phyloP scores from a whole-genome alignment of 1,284 basidiomycete genomes.

The Pseudozyma sp. region DNA sequence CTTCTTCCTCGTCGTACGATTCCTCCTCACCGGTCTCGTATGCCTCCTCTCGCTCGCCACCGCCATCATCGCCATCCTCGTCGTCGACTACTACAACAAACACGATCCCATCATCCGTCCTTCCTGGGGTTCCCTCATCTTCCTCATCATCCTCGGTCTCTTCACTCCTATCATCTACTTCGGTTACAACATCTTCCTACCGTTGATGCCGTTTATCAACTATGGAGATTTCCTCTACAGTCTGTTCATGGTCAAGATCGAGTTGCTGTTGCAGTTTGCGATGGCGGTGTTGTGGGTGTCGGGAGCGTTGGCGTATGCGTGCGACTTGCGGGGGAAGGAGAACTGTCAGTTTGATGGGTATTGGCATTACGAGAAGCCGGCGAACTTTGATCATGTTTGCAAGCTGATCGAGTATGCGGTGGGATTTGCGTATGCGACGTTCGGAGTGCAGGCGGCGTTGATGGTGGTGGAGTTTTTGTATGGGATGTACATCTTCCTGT shows the following conservation, averaged over 20 bases:
- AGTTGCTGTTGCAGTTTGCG: slow-evolving; percentile 67
- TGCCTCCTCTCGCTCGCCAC: slow-evolving; percentile 62
- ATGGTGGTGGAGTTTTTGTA: slow-evolving; percentile 60
- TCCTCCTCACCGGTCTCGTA: slow-evolving; percentile 63
- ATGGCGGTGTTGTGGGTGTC: slow-evolving; percentile 69
- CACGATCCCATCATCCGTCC: slow-evolving; percentile 68
- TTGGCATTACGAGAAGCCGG: slow-evolving; percentile 69
- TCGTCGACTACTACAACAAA: slow-evolving; percentile 68
- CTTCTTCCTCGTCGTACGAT: slow-evolving; percentile 60
- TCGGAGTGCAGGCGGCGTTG: slow-evolving; percentile 66
- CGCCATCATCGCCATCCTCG: slow-evolving; percentile 63
- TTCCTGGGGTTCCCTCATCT: slow-evolving; percentile 69
- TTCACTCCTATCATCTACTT: slow-evolving; percentile 68
- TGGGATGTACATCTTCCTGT: slow-evolving; percentile 67
- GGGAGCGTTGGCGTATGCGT: slow-evolving; percentile 67
- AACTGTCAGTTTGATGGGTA: slow-evolving; percentile 69
- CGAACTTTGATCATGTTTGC: slow-evolving; percentile 68
- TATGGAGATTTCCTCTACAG: slow-evolving; percentile 66
- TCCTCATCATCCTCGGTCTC: slow-evolving; percentile 68
- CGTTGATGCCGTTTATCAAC: slow-evolving; percentile 66
- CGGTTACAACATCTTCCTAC: slow-evolving; percentile 68
- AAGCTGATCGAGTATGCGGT: slow-evolving; percentile 68
- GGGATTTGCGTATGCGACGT: slow-evolving; percentile 68
- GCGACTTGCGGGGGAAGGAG: slow-evolving; percentile 67
- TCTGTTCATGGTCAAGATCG: slow-evolving; percentile 67